Base-by-base conservation (phyloP, 768 basidiomycete species). In the Lactarius akahatsu region DNA sequence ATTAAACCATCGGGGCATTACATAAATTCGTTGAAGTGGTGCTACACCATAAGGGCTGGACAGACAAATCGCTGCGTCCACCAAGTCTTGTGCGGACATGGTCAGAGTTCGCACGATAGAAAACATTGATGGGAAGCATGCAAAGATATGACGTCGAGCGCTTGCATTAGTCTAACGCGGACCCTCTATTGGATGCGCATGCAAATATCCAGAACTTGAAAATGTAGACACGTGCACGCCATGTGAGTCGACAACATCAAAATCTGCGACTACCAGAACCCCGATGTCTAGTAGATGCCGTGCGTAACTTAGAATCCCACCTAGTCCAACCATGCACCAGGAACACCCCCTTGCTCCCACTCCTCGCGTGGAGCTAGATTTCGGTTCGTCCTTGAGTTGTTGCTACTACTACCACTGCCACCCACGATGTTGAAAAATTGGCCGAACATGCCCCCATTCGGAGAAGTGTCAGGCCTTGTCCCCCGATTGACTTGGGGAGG, bases 361-460 rank as follows among this genome's bases (percentile, higher is more conserved):
- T 61, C 59, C 36, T 66, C 59, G 28, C 11, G 54, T 34, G 67
- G 34, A 36, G 59, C 38, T n/a, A 56, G 43, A 57, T 55, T 60
- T 30, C 67, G 59, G 32, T 47, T 61, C 36, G 58, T 32, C 59
- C 64, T 61, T 34, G 67, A 65, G 36, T 30, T 18, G 36, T 36
- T 66, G 32, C 47, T 13, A 52, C 56, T 10, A 59, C 43, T 66
- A 20, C 64, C 47, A 60, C 59, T 61, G 54, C 52, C 23, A 38
- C 68, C 43, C 38, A 69, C 58, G 2, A 69, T 59, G 13, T 59
- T 63, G 34, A 68, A 57, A 9, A 59, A 7, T 40, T 61, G 67
- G 28, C 66, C 62, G 4, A 69, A 70, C 62, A 69, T 63, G 9
- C 62, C 34, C 26, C 67, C 67, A 30, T 16, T 40, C 55, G 40